phyloP scores from a whole-genome alignment of 2,329 filamentous ascomycete species.

The Beauveria caledonica region DNA sequence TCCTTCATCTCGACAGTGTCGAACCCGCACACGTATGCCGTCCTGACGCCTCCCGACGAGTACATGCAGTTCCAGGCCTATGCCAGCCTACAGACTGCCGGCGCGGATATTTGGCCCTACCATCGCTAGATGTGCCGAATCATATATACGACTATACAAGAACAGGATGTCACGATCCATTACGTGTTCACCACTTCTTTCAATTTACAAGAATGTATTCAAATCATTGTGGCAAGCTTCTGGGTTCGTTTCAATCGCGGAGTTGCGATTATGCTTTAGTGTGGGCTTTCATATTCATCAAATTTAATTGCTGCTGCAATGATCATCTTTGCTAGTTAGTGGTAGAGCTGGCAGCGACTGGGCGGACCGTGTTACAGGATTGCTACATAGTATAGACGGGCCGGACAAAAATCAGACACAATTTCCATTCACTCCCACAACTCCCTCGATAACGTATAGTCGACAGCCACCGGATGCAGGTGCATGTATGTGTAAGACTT shows the following conservation, averaged over 20 bases:
- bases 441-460: not conserved
- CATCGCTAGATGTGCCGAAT: not conserved
- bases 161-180: not conserved
- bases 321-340: not conserved
- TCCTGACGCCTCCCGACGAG: conserved; percentile 8
- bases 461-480: no score
- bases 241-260: not conserved
- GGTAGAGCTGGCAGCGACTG: not conserved
- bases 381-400: not conserved
- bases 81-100: not conserved
- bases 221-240: not conserved
- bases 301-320: not conserved
- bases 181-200: not conserved
- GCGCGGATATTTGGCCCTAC: conserved; percentile 10
- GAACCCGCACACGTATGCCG: conserved; percentile 1
- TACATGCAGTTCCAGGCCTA: conserved; percentile 10
- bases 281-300: not conserved
- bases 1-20: conserved; percentile 3
- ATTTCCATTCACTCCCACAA: not conserved
- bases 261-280: not conserved
- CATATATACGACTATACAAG: not conserved
- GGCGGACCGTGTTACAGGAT: not conserved
- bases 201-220: not conserved
- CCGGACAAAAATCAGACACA: not conserved
- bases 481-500: not conserved